Evolutionary conservation across 2,329 filamentous ascomycete species (phyloP), one percentile per base, ranked within the genome.

Genomic region (Westerdykella ornata): DNA sequence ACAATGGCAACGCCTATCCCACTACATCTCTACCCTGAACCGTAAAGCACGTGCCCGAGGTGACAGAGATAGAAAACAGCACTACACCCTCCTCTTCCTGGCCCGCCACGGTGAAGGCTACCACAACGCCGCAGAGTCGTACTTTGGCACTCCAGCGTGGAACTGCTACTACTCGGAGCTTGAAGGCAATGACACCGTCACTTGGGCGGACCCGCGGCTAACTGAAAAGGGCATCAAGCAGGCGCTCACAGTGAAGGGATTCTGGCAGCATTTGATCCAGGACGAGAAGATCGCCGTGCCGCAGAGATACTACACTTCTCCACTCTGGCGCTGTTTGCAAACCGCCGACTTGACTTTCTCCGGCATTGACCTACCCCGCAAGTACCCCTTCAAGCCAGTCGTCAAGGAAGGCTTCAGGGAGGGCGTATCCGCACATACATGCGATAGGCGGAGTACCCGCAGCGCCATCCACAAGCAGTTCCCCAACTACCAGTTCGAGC

Each of bases 51-150:
- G 22, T 4, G 8, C 12, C 7, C 8, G 2, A 9, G 7, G 4
- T 11, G 8, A 26, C 2, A 2, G 22, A 2, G 8, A 7, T 11
- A 26, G 8, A 11, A 26, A 26, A 26, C 72, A 74, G 12, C 66
- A 71, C 20, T 86, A 59, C 68, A 82, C 83, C 54, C 70, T 88
- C 8, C 58, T 87, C 20, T 81, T 81, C 62, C 71, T 85, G 60
- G 82, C 77, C 32, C 77, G 84, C 30, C 84, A 87, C 56, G 84
- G 83, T 16, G 75, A 87, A 62, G 83, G 83, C 4, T 69, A 69
- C 44, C 76, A 82, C 61, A 82, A 82, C 53, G 76, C 77, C 5
- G 82, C 81, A 12, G 79, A 85, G 62, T 68, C 70, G 19, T 82
- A 72, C 59, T 85, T 83, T 51, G 81, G 81, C 35, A 85, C 81